Evolutionary conservation across 2,329 filamentous ascomycete genomes (phyloP).

Genomic region (Exutisphaerella laricina): DNA sequence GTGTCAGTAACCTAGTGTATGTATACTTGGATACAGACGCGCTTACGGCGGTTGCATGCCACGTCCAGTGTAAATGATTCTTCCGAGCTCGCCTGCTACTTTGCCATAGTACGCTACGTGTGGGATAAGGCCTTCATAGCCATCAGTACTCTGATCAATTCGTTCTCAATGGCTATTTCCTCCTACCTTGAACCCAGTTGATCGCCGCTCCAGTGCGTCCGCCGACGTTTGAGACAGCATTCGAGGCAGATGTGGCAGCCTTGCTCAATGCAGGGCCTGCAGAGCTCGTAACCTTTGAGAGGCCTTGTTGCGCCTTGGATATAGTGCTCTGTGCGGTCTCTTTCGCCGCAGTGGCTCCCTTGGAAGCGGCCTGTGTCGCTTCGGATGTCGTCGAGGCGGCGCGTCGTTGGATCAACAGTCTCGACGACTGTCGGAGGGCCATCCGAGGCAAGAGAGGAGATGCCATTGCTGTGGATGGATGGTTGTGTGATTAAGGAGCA

Average conservation of each 20-base stretch:
- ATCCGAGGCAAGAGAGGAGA: constrained; percentile 43
- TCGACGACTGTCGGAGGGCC: constrained; percentile 40
- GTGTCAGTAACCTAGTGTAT: constrained; percentile 12
- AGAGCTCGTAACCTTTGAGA: constrained; percentile 73
- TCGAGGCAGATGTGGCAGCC: constrained; percentile 62
- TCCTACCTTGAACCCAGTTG: constrained; percentile 78
- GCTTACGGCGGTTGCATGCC: constrained; percentile 94
- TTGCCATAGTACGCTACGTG: constrained; percentile 86
- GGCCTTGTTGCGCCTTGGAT: constrained; percentile 69
- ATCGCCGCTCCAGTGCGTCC: constrained; percentile 76
- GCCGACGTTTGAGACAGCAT: constrained; percentile 68
- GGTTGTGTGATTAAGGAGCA: no score
- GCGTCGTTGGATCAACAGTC: constrained; percentile 41
- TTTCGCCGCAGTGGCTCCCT: constrained; percentile 37
- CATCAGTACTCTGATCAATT: constrained; percentile 12
- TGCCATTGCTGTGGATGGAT: constrained; percentile 38
- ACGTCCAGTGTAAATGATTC: constrained; percentile 79
- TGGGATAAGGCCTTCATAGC: constrained; percentile 67
- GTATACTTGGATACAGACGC: neutral
- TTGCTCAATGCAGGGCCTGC: constrained; percentile 72
- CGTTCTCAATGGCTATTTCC: constrained; percentile 36
- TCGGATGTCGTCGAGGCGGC: constrained; percentile 47
- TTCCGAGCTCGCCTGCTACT: constrained; percentile 80
- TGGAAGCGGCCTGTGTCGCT: constrained; percentile 39
- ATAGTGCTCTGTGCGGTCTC: constrained; percentile 38